These are phyloP conservation scores for Dryas alaskensis DNA, from an alignment of 306 rosid species.

Conservation along the genomic window DNA sequence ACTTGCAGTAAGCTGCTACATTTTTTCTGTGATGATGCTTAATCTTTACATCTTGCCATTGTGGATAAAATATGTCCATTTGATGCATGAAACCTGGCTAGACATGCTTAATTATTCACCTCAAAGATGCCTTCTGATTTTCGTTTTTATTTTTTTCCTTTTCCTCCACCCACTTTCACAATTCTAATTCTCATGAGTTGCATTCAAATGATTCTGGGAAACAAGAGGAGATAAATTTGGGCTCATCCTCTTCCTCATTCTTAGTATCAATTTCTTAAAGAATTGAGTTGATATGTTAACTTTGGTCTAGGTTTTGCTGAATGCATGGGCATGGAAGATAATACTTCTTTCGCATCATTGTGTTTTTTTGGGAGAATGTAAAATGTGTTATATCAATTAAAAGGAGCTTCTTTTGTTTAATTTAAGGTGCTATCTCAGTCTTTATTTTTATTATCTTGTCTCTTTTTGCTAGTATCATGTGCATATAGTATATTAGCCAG, in stretches of 20 bases:
- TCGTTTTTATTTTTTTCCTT: neutral
- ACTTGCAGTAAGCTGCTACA: constrained; percentile 57
- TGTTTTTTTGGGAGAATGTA: neutral
- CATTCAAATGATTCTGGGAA: neutral
- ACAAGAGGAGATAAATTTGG: neutral
- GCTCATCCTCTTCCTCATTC: neutral
- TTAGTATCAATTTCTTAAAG: neutral
- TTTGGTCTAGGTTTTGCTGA: neutral
- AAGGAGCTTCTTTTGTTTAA: neutral
- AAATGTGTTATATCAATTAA: neutral
- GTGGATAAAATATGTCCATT: constrained; percentile 15
- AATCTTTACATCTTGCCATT: constrained; percentile 17
- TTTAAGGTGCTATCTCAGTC: neutral
- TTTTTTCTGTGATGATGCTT: neutral
- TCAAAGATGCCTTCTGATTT: neutral
- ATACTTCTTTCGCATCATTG: neutral
- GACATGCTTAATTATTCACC: neutral
- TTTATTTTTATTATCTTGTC: neutral
- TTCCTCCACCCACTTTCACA: neutral
- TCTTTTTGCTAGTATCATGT: neutral
- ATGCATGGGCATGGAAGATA: constrained; percentile 1
- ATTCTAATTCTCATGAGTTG: neutral
- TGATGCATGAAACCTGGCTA: neutral
- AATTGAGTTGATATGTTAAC: neutral
- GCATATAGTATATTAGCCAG: neutral